Evolutionary conservation across 148 eudicot genomes (phyloP).

Genomic region (Heliosperma pusillum): DNA sequence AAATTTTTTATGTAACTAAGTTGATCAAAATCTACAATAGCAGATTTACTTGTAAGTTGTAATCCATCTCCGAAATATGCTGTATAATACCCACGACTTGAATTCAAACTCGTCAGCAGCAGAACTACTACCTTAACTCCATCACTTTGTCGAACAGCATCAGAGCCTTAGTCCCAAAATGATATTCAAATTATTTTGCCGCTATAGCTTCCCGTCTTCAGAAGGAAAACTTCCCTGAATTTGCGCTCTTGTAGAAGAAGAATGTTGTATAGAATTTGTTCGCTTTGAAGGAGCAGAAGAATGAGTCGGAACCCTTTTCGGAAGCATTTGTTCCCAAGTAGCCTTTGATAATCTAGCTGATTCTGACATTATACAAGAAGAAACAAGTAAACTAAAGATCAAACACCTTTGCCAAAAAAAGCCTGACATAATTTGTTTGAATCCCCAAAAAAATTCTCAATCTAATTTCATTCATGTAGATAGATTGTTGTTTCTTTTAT

Average conservation of each 20-base stretch:
- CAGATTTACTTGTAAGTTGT: background rate
- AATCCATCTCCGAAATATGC: too few relatives aligned
- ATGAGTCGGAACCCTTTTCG: slow-evolving; percentile 60
- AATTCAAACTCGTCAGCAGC: background rate
- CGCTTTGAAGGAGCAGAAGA: slow-evolving; percentile 78
- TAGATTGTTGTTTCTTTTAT: slow-evolving; percentile 22
- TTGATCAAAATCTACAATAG: background rate
- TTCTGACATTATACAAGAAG: slow-evolving; percentile 44
- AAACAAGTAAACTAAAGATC: slow-evolving; percentile 49
- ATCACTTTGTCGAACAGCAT: too few relatives aligned
- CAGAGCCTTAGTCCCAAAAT: too few relatives aligned
- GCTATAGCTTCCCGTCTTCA: slow-evolving; percentile 23
- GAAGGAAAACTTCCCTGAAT: slow-evolving; percentile 33
- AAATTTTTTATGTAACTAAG: background rate
- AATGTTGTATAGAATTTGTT: slow-evolving; percentile 45
- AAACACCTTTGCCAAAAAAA: slow-evolving; percentile 46
- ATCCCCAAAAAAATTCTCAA: slow-evolving; percentile 14
- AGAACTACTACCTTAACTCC: too few relatives aligned
- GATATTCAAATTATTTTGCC: too few relatives aligned
- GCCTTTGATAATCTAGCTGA: slow-evolving; percentile 63
- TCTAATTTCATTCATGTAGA: slow-evolving; percentile 5
- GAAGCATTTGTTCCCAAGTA: slow-evolving; percentile 79
- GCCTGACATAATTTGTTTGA: slow-evolving; percentile 38
- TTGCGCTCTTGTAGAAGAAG: slow-evolving; percentile 33
- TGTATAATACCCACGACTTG: background rate